phyloP scores from a whole-genome alignment of 1,139 yeast species.

The Scheffersomyces segobiensis region DNA sequence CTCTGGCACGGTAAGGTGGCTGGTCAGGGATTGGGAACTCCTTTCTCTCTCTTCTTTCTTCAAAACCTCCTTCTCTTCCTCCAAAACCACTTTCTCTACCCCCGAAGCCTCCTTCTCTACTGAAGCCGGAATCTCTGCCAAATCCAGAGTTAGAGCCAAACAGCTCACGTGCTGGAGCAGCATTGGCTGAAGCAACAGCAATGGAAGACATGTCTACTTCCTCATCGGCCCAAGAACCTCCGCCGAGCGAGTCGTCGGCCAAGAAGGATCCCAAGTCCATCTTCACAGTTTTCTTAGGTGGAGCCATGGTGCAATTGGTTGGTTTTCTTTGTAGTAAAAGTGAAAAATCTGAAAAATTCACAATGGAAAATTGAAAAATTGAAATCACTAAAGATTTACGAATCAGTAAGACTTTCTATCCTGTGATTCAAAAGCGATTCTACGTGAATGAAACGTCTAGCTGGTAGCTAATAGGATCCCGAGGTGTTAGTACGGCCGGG shows the following conservation, averaged over 20 bases:
- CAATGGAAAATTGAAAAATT: no score
- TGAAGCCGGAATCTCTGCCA: slow-evolving; percentile 5
- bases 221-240: slow-evolving; percentile 32
- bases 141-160: background rate
- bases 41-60: slow-evolving; percentile 45
- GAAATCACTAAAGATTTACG: background rate
- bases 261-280: slow-evolving; percentile 55
- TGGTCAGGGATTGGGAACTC: slow-evolving; percentile 87
- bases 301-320: slow-evolving; percentile 21
- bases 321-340: background rate
- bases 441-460: background rate
- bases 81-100: slow-evolving; percentile 12
- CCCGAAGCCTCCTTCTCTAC: slow-evolving; percentile 4
- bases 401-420: background rate
- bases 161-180: slow-evolving; percentile 20
- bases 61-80: slow-evolving; percentile 9
- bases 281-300: slow-evolving; percentile 46
- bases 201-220: slow-evolving; percentile 28
- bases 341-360: background rate
- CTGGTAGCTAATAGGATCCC: background rate
- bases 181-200: slow-evolving; percentile 24
- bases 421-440: background rate
- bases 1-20: slow-evolving; percentile 89
- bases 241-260: slow-evolving; percentile 50
- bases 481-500: background rate